Conservation (phyloP, 257 asterid genomes). For the Penstemon eatonii region DNA sequence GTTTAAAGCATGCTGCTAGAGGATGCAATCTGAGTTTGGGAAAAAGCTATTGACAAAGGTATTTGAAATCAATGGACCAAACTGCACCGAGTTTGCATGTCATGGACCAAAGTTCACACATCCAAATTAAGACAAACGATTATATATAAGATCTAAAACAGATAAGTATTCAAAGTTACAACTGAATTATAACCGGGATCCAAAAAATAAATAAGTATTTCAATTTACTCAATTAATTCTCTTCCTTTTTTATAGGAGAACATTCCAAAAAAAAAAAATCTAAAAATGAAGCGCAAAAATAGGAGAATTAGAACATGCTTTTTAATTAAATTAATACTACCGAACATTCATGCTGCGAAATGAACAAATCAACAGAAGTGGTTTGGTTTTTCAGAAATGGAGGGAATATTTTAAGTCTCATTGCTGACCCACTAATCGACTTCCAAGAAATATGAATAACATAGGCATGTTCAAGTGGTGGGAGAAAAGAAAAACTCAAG, state of each 20-base stretch:
- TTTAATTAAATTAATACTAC: constrained; percentile 10
- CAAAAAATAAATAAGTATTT: too few species aligned
- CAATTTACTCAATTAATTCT: neutral
- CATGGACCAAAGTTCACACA: constrained; percentile 13
- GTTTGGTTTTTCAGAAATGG: neutral
- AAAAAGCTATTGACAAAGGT: neutral
- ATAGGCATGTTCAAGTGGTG: constrained; percentile 21
- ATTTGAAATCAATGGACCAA: neutral
- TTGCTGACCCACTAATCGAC: constrained; percentile 10
- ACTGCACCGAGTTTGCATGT: neutral
- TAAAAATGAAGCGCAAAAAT: neutral
- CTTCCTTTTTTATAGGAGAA: constrained; percentile 9
- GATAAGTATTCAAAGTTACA: constrained; percentile 4
- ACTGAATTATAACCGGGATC: neutral
- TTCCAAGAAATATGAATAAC: constrained; percentile 13
- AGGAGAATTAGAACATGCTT: neutral
- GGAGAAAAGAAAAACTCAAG: neutral
- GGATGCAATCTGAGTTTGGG: constrained; percentile 3
- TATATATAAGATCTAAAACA: neutral
- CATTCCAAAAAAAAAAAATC: constrained; percentile 2
- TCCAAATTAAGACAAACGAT: neutral
- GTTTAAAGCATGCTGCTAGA: constrained; percentile 7
- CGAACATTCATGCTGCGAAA: constrained; percentile 7
- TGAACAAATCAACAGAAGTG: constrained; percentile 12
- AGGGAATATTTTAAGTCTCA: neutral